A percentile compares a stretch with the other conserved stretches of the same genome.
These are phyloP conservation scores for Cardamine resedifolia DNA, from an alignment of 345 rosid species.

Conservation along the genomic window DNA sequence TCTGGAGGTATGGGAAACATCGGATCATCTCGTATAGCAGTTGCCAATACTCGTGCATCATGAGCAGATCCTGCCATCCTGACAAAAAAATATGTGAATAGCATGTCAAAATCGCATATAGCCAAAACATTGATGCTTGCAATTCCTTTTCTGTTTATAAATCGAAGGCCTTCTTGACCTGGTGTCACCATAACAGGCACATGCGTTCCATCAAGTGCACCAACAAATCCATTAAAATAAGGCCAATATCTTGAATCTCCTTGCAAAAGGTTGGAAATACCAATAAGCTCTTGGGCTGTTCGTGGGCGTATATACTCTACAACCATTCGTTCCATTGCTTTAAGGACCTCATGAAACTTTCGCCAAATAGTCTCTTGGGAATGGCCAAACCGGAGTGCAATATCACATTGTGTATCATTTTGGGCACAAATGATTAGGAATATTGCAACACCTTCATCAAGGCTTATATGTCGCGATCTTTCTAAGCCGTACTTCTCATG, in stretches of 20 bases:
- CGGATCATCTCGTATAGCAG: neutral
- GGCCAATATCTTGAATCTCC: too few species aligned
- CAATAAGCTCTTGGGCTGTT: neutral
- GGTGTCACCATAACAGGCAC: neutral
- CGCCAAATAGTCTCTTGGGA: neutral
- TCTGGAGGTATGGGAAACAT: neutral
- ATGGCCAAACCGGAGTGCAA: neutral
- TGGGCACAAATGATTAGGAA: neutral
- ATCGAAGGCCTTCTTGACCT: neutral
- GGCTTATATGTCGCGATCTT: neutral
- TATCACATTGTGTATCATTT: neutral
- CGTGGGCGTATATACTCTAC: neutral
- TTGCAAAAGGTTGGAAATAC: neutral
- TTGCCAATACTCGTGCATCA: neutral
- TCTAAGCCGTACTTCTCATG: neutral
- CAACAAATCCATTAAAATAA: neutral
- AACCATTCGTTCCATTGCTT: neutral
- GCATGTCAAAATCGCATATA: neutral
- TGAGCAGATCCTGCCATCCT: neutral
- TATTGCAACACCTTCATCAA: neutral
- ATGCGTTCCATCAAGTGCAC: neutral
- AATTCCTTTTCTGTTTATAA: neutral
- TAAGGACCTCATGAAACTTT: neutral
- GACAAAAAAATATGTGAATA: neutral
- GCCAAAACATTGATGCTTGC: neutral